Base-by-base conservation (phyloP, 1,284 basidiomycete genomes). In the Tylopilus sp. region DNA sequence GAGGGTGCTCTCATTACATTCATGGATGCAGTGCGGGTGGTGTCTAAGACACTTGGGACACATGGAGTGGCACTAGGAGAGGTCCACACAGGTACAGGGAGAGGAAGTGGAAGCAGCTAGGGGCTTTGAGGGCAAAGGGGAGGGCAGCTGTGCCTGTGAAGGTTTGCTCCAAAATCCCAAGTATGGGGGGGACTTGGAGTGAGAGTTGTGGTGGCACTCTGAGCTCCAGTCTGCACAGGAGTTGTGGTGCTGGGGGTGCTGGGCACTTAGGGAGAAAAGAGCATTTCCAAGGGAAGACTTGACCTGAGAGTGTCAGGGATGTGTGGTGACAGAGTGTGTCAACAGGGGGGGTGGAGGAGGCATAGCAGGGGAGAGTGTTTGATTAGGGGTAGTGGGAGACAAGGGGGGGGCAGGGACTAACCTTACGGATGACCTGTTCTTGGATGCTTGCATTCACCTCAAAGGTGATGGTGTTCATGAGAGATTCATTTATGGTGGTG, bases 11-110 rank as follows among this genome's bases (percentile, higher is more conserved):
- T 39, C 25, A 6, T 69, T 67, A 33, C 65, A 69, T 1, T 59
- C 14, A 2, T 52, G 14, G 12, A 69, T 21, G 4, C 6, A 7
- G 45, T 67, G 56, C 7, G 56, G 41, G 27, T 54, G 48, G 2
- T 29, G 13, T 1, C 64, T 10, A 16, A 68, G 67, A 45, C 67
- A 68, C 10, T 52, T 9, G 31, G 50, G 54, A 17, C 58, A 65
- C 3, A n/a, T 23, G 2, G 52, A 64, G 37, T 48, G 45, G 9
- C n/a, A n/a, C n/a, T 48, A 13, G 45, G 45, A 12, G 2, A 3
- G 45, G 45, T 25, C n/a, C 8, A n/a, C 25, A 9, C 13, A n/a
- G 6, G 45, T n/a, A n/a, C n/a, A n/a, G n/a, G 6, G 45, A n/a
- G 4, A n/a, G 25, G 45, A 17, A 10, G 9, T 39, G 37, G 37